Base-by-base conservation (phyloP, 345 rosid species). In the Raphanus raphanistrum region DNA sequence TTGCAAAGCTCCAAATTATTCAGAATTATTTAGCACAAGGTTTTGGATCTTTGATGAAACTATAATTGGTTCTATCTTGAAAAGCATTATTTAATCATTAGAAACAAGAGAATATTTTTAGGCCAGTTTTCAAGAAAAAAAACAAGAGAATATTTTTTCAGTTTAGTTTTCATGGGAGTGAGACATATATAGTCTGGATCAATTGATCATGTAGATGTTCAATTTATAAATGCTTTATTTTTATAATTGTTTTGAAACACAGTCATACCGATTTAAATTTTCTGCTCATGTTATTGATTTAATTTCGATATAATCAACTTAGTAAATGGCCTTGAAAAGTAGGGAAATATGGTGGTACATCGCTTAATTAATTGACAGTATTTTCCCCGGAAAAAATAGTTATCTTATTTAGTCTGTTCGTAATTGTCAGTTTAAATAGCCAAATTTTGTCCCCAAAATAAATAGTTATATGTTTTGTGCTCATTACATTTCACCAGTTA, bases 11-110 rank as follows among this genome's bases (percentile, higher is more conserved):
- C 43, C 27, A 41, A 32, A 54, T 26, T 65, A 28, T 48, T 62
- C 48, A 50, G 17, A 73, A 50, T 48, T 48, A 52, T 57, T 57
- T 55, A 25, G 57, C 25, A 66, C 73, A 59, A 38, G 45, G 61
- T 68, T 68, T 41, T 60, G 16, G 59, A 67, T 59, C 26, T 43
- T 25, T 75, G 8, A 29, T 41, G 13, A 57, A 50, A 8, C 33
- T 57, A 58, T 33, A 63, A 52, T 65, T 59, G 41, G 41, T 15
- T 43, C 12, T 43, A 4, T 50, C n/a, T 43, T 61, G n/a, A 16
- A 41, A 43, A 15, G 10, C 8, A 38, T 70, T 55, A 8, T 55
- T 50, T 54, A 54, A 16, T 7, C 17, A 58, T 45, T 45, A 25
- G 11, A 45, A 58, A 17, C 8, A 55, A 3, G 11, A 58, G 13